Percentiles rank a stretch among this genome's conserved stretches.
Evolutionary conservation across 768 basidiomycete genomes (phyloP).

Genomic region (Mycena pura): DNA sequence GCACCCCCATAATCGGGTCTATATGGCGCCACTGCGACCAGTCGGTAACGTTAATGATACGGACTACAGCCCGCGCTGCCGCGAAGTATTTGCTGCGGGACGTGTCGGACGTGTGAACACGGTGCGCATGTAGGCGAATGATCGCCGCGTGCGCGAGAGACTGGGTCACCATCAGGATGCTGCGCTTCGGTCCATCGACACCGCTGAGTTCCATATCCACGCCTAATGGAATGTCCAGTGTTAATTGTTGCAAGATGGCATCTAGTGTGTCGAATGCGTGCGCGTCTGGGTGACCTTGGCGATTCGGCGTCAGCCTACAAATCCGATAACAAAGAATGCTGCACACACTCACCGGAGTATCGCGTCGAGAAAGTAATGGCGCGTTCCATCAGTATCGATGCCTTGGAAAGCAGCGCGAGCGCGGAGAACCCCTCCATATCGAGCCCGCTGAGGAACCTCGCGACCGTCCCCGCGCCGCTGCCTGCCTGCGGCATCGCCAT

Average conservation of each 20-base stretch:
- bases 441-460: slow-evolving; percentile 35
- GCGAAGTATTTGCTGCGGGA: slow-evolving; percentile 10
- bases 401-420: slow-evolving; percentile 37
- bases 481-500: slow-evolving; percentile 1
- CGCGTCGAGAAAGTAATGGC: slow-evolving; percentile 26
- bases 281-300: slow-evolving; percentile 13
- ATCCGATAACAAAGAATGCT: background rate
- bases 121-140: slow-evolving; percentile 29
- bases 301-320: slow-evolving; percentile 15
- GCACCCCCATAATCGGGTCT: slow-evolving; percentile 24
- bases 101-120: slow-evolving; percentile 27
- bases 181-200: slow-evolving; percentile 21
- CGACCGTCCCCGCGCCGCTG: slow-evolving; percentile 33
- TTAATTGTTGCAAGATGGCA: slow-evolving; percentile 34
- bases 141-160: slow-evolving; percentile 41
- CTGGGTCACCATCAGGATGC: too few relatives aligned
- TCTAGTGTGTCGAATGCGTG: slow-evolving; percentile 7
- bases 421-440: slow-evolving; percentile 33
- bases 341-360: slow-evolving; percentile 22
- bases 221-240: slow-evolving; percentile 27
- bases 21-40: slow-evolving; percentile 5
- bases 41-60: slow-evolving; percentile 7
- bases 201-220: slow-evolving; percentile 19
- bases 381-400: slow-evolving; percentile 44
- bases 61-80: slow-evolving; percentile 12